Evolutionary conservation across 108 stramenopile genomes (phyloP).

Genomic region (Discostella stelligeroides): DNA sequence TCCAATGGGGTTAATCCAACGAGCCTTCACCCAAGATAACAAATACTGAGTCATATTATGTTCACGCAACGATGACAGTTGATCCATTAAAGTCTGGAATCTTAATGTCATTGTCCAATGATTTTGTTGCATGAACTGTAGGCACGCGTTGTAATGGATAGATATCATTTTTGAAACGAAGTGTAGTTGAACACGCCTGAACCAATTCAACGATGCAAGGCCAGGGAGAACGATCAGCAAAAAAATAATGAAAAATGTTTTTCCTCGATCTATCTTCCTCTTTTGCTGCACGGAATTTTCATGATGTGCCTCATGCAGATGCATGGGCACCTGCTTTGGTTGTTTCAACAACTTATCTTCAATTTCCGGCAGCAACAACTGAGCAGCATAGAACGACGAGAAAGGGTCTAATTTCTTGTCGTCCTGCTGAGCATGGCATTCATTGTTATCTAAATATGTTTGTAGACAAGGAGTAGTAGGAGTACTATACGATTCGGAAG

Average conservation of each 20-base stretch:
- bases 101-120: neutral
- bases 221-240: neutral
- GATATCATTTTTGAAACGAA: neutral
- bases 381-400: constrained; percentile 20
- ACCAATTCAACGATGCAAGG: neutral
- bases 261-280: constrained; percentile 1
- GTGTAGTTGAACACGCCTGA: neutral
- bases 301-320: neutral
- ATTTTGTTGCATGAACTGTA: neutral
- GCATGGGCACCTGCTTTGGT: neutral
- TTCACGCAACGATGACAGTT: neutral
- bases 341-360: neutral
- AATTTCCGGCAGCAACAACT: neutral
- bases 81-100: neutral
- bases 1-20: neutral
- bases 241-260: neutral
- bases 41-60: neutral
- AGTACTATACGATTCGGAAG: constrained; percentile 6
- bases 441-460: neutral
- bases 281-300: neutral
- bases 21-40: neutral
- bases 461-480: constrained; percentile 11
- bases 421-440: neutral
- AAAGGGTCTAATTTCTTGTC: constrained; percentile 9
- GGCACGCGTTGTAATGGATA: neutral